Evolutionary conservation across 805 yeast genomes (phyloP), one percentile per base, ranked within the genome.

Genomic region (Teunomyces gatunensis): DNA sequence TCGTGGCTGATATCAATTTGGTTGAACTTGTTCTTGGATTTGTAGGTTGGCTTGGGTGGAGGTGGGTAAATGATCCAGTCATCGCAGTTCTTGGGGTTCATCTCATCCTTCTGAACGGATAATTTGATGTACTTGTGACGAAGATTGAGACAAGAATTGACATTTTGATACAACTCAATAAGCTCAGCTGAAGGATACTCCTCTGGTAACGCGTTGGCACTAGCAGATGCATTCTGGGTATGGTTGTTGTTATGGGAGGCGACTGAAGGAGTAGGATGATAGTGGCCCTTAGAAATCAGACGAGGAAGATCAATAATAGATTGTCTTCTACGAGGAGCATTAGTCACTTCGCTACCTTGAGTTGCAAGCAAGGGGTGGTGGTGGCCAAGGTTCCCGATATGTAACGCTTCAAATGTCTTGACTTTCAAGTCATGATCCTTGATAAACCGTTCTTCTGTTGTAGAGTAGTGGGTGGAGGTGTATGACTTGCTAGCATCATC

Each of bases 41-140:
- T 73, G 54, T 73, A 73, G 17, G 92, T 83, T 3, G 99, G 97
- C 54, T 83, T 83, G 11, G 99, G 99, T 1, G 98, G 97, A 9
- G 84, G 81, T 0, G 99, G 99, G 62, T 91, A 92, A 43, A 94
- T 83, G 12, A 62, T 62, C 98, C 98, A 94, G 34, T 64, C 68
- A 11, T 68, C 69, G 21, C 57, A 60, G 66, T 95, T 92, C 62
- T 92, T 90, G 1, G 99, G 99, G 65, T 94, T 94, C 32, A 68
- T 62, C 39, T 85, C 86, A 47, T 81, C 72, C 4, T 52, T 45
- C 69, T 94, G 99, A 45, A 80, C 54, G 0, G 97, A 89, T 9
- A 80, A 54, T 2, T 67, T 58, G 66, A 87, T 85, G 64, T 92
- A 94, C 60, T 84, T 86, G 55, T 79, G 83, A 63, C 99, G 83